Evolutionary conservation across 345 rosid species (phyloP), one percentile per base, ranked within the genome.

Genomic region (Hirschfeldia incana): DNA sequence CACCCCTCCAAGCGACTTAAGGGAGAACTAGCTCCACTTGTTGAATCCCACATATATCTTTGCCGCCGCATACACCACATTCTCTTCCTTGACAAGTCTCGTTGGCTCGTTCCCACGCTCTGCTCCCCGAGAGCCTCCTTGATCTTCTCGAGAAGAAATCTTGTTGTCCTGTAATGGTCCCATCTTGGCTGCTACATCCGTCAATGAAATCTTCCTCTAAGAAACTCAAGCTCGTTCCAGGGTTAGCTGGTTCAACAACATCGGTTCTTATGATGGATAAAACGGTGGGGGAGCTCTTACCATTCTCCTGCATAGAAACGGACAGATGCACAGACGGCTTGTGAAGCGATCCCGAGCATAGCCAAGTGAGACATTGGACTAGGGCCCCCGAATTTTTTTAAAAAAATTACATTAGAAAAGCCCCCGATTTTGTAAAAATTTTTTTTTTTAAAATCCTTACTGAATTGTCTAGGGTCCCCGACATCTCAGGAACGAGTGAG

Each of bases 161-260:
- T 44, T 77, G 97, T 12, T 87, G 98, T 10, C 89, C 92, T 46
- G 87, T 80, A 42, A 85, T 82, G 88, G 97, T 90, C n/a, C 98
- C 99, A 59, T 95, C 98, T 75, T 88, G 98, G 85, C 98, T 95
- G 80, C 97, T 95, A 83, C 96, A 89, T 32, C 91, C 94, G 71
- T 95, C 99, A 90, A 90, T 78, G 84, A 93, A 91, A 74, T 95
- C 99, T 81, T 95, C 98, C 82, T 95, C 99, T 0, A 96, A 93
- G 76, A 91, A 95, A 77, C 97, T 89, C 67, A 86, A 81, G 78
- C 80, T 90, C 92, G 85, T 86, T 51, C 88, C 89, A 15, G 86
- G 78, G 67, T 53, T 87, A 49, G 87, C 78, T 78, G 73, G 85
- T 84, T 93, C 99, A 70, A 78, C 66, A 26, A 81, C 84, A 17